A percentile compares a stretch with the other conserved stretches of the same genome.
These are phyloP conservation scores for Aspergillus nanangensis DNA, from an alignment of 495 filamentous ascomycete species.

Conservation along the genomic window DNA sequence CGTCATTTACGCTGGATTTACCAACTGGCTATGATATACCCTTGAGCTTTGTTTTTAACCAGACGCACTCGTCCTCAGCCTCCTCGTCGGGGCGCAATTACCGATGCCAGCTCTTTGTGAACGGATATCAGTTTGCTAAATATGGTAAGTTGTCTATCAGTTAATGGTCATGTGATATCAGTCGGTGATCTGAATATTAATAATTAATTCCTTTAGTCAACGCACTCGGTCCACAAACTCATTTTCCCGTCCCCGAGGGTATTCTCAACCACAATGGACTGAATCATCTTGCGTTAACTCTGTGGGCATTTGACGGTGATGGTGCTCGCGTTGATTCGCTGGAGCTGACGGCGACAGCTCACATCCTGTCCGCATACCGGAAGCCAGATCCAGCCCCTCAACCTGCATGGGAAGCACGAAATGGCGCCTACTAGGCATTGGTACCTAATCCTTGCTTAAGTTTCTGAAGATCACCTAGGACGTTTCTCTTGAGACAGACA, in stretches of 20 bases:
- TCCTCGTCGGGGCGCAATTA: slow-evolving; percentile 27
- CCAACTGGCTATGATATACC: slow-evolving; percentile 52
- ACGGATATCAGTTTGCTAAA: slow-evolving; percentile 69
- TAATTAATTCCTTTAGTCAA: slow-evolving; percentile 14
- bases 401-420: background rate
- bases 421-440: background rate
- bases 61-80: slow-evolving; percentile 6
- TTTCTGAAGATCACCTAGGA: too few species aligned
- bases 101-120: slow-evolving; percentile 57
- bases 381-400: background rate
- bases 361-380: background rate
- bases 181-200: too few species aligned
- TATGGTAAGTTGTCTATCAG: slow-evolving; percentile 26
- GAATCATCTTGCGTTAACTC: slow-evolving; percentile 50
- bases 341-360: background rate
- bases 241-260: slow-evolving; percentile 58
- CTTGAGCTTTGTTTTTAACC: slow-evolving; percentile 52
- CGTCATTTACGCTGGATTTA: slow-evolving; percentile 49
- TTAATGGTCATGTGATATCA: background rate
- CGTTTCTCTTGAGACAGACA: too few species aligned
- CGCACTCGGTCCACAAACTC: slow-evolving; percentile 61
- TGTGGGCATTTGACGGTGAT: slow-evolving; percentile 54
- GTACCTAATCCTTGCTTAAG: too few species aligned
- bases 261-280: slow-evolving; percentile 56
- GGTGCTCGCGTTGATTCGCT: background rate